Evolutionary conservation across 345 rosid species (phyloP).

Genomic region (Litchi chinensis): DNA sequence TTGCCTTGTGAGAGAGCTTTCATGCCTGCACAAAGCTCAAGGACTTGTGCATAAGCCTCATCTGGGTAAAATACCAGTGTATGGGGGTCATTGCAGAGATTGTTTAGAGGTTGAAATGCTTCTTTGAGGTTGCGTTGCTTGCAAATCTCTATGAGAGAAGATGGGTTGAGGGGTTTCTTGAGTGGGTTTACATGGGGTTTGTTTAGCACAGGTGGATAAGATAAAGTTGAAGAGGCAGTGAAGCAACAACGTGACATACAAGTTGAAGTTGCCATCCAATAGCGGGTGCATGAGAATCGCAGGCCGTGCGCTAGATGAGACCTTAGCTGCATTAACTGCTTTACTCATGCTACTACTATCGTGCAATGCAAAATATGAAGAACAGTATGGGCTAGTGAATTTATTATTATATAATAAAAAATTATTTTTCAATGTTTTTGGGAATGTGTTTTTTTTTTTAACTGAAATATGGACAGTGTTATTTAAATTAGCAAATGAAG

Average conservation of each 20-base stretch:
- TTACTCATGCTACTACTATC: not conserved
- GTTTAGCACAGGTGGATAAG: conserved; percentile 8
- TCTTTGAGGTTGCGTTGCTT: conserved; percentile 40
- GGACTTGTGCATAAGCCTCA: conserved; percentile 43
- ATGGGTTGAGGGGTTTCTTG: conserved; percentile 20
- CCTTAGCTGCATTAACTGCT: not conserved
- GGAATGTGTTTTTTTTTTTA: no score
- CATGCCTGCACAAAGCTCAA: conserved; percentile 52
- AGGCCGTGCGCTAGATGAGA: conserved; percentile 1
- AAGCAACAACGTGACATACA: not conserved
- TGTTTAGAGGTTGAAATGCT: conserved; percentile 38
- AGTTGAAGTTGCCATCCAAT: conserved; percentile 27
- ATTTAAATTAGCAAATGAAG: no score
- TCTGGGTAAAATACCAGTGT: conserved; percentile 15
- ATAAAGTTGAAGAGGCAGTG: conserved; percentile 17
- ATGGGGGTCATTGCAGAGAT: conserved; percentile 6
- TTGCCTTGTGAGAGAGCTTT: conserved; percentile 46
- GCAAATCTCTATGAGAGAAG: conserved; percentile 32
- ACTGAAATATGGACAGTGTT: no score
- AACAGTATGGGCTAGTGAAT: no score
- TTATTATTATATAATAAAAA: no score
- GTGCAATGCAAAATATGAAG: not conserved
- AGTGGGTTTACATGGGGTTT: conserved; percentile 28
- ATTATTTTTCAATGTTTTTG: no score
- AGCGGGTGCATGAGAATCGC: conserved; percentile 20